Evolutionary conservation across 2,329 filamentous ascomycete species (phyloP).

Genomic region (Penicillium digitatum): DNA sequence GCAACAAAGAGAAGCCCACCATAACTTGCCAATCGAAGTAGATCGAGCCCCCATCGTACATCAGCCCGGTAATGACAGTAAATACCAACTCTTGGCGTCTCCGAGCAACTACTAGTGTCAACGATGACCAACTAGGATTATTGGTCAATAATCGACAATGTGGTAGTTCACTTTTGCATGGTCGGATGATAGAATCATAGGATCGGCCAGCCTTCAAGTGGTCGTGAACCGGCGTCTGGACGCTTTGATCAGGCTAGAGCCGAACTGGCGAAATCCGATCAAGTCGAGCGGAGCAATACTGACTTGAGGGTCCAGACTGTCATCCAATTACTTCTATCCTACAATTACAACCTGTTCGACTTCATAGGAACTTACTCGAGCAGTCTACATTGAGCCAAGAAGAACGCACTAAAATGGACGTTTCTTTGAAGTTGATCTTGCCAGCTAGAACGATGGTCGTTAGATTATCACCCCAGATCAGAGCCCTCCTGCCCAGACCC

Average conservation of each 20-base stretch:
- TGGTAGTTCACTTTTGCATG: background rate
- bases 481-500: slow-evolving; percentile 4
- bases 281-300: too few species aligned
- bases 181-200: background rate
- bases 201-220: background rate
- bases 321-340: background rate
- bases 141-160: background rate
- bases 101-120: too few species aligned
- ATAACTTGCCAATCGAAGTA: background rate
- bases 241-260: background rate
- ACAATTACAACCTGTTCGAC: background rate
- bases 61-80: background rate
- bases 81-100: background rate
- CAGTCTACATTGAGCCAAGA: background rate
- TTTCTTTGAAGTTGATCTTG: background rate
- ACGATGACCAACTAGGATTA: background rate
- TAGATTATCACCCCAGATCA: background rate
- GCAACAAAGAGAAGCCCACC: background rate
- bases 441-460: background rate
- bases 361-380: background rate
- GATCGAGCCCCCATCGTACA: background rate
- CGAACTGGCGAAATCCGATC: background rate
- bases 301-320: too few species aligned
- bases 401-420: background rate
- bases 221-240: background rate